Evolutionary conservation across 2,329 filamentous ascomycete genomes (phyloP).

Genomic region (Ophiostoma perfectum): DNA sequence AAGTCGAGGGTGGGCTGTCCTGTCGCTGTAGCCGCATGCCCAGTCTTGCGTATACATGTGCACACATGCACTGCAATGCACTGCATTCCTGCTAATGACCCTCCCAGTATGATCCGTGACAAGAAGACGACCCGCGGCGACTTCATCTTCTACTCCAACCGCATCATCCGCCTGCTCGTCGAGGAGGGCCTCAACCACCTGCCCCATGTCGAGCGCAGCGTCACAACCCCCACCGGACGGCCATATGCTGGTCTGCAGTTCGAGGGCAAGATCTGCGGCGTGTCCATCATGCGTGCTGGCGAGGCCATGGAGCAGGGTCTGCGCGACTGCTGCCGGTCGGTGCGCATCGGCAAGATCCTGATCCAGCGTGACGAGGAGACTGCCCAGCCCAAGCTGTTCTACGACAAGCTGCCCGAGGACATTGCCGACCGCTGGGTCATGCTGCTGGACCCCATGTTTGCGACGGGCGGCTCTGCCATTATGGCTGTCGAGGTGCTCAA

Average conservation of each 20-base stretch:
- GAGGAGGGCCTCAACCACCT: constrained; percentile 97
- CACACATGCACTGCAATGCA: too few species aligned
- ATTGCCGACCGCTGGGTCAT: constrained; percentile 91
- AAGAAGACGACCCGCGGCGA: constrained; percentile 84
- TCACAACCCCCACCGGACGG: constrained; percentile 85
- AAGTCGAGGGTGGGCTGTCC: constrained; percentile 41
- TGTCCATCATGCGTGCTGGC: constrained; percentile 96
- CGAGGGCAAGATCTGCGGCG: constrained; percentile 96
- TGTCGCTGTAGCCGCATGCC: background rate
- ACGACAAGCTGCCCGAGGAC: constrained; percentile 93
- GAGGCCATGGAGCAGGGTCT: constrained; percentile 98
- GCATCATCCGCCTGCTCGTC: constrained; percentile 92
- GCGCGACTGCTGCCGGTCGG: constrained; percentile 93
- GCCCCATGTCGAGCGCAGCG: constrained; percentile 79
- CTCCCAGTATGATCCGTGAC: constrained; percentile 82
- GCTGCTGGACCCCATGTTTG: constrained; percentile 97
- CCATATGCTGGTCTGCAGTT: constrained; percentile 89
- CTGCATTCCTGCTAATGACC: background rate
- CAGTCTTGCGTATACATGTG: too few species aligned
- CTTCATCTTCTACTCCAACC: constrained; percentile 98
- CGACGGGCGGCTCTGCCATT: constrained; percentile 90
- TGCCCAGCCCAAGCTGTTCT: constrained; percentile 84
- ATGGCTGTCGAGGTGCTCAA: constrained; percentile 96
- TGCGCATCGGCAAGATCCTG: constrained; percentile 95
- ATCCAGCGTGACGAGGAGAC: constrained; percentile 98